These are phyloP conservation scores for Fusarium marasasianum DNA, from an alignment of 2,329 filamentous ascomycete species.

Conservation along the genomic window DNA sequence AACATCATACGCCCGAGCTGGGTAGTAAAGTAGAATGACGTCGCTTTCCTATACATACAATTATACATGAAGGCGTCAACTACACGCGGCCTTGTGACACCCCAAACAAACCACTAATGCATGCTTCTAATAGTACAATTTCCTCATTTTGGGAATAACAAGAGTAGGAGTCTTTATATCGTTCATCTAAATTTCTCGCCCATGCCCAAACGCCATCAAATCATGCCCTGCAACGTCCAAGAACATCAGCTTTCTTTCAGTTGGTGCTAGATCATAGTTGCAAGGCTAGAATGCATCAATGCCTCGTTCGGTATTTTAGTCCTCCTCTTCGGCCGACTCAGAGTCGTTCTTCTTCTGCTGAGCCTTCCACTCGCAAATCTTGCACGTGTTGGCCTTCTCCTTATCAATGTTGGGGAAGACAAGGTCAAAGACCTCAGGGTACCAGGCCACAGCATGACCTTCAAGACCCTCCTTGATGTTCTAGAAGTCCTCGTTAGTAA, in stretches of 20 bases:
- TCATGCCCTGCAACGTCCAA: slow-evolving; percentile 22
- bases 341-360: slow-evolving; percentile 51
- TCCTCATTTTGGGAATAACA: slow-evolving; percentile 40
- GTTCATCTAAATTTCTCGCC: slow-evolving; percentile 44
- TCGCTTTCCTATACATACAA: slow-evolving; percentile 42
- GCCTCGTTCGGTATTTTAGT: slow-evolving; percentile 38
- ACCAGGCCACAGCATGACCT: slow-evolving; percentile 92
- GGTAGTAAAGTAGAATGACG: slow-evolving; percentile 15
- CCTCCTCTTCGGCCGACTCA: slow-evolving; percentile 49
- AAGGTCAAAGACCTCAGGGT: slow-evolving; percentile 89
- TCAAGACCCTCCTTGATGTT: slow-evolving; percentile 98
- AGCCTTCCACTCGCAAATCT: slow-evolving; percentile 65
- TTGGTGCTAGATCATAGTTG: not conserved
- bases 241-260: not conserved
- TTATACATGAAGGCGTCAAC: slow-evolving; percentile 38
- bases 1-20: not conserved
- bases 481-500: slow-evolving; percentile 57
- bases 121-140: slow-evolving; percentile 45
- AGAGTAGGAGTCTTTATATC: slow-evolving; percentile 45
- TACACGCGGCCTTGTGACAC: slow-evolving; percentile 22
- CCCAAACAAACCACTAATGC: slow-evolving; percentile 33
- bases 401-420: slow-evolving; percentile 86
- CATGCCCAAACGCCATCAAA: slow-evolving; percentile 43
- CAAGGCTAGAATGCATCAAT: slow-evolving; percentile 2
- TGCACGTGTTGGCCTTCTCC: slow-evolving; percentile 79